These are phyloP conservation scores for Fistulinella prunicolor DNA, from an alignment of 768 basidiomycete species.

Conservation along the genomic window DNA sequence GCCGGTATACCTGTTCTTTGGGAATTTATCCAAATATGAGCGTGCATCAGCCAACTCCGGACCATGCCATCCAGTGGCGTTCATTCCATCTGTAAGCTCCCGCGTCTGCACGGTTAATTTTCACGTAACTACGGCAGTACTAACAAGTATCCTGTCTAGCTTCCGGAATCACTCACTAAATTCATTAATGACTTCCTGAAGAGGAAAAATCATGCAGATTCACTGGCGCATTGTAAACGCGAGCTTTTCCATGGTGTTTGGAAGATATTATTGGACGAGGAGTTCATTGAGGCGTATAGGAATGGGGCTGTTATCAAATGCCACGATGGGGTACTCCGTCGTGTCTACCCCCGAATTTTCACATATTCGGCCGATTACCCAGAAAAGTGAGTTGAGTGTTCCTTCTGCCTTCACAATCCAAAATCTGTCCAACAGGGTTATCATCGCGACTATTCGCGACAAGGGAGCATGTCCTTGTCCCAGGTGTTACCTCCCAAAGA, in stretches of 20 bases:
- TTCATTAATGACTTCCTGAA: background rate
- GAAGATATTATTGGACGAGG: background rate
- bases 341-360: background rate
- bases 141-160: background rate
- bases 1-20: no score
- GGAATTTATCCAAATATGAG: background rate
- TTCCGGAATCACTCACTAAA: background rate
- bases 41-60: background rate
- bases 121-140: no score
- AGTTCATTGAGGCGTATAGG: background rate
- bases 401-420: no score
- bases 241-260: background rate
- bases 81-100: background rate
- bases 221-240: background rate
- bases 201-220: background rate
- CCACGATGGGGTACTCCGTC: background rate
- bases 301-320: background rate
- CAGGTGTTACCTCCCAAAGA: background rate
- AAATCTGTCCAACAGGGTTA: background rate
- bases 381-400: background rate
- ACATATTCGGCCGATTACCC: conserved; percentile 1
- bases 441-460: background rate
- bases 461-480: background rate
- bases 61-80: background rate
- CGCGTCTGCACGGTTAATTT: no score